Evolutionary conservation across 257 asterid species (phyloP).

Genomic region (Eustoma russellianum): DNA sequence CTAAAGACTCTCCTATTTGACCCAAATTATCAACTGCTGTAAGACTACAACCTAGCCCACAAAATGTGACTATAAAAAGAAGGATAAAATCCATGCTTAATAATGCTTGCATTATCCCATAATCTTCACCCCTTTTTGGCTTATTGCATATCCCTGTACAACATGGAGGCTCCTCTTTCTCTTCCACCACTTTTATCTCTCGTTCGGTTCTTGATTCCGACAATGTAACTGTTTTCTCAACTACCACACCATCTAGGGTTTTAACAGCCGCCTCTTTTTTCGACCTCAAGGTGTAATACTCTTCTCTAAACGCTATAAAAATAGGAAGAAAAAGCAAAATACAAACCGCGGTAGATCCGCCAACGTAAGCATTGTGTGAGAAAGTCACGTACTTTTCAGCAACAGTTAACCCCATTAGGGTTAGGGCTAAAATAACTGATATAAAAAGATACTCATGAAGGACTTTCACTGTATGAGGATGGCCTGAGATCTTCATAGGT

Average conservation of each 20-base stretch:
- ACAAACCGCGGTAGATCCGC: constrained; percentile 22
- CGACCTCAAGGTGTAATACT: constrained; percentile 8
- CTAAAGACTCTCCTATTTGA: constrained; percentile 31
- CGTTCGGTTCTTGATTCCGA: background rate
- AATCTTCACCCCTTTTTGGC: constrained; percentile 34
- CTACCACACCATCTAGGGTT: constrained; percentile 1
- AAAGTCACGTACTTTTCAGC: constrained; percentile 16
- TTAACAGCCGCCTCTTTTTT: background rate
- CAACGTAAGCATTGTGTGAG: constrained; percentile 13
- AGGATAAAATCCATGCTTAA: constrained; percentile 19
- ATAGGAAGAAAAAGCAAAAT: constrained; percentile 17
- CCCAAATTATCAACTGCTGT: constrained; percentile 26
- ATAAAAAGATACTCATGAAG: constrained; percentile 13
- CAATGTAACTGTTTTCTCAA: constrained; percentile 7
- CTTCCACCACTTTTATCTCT: background rate
- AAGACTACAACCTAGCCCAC: constrained; percentile 24
- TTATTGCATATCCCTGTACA: constrained; percentile 13
- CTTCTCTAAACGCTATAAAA: constrained; percentile 15
- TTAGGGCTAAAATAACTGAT: constrained; percentile 16
- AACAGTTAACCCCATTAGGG: constrained; percentile 21
- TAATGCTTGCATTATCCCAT: constrained; percentile 20
- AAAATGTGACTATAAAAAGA: constrained; percentile 18
- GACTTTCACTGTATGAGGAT: constrained; percentile 19
- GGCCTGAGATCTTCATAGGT: constrained; percentile 11
- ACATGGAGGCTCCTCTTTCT: background rate